phyloP scores from a whole-genome alignment of 1,139 yeast species.

The Groenewaldozyma auringiensis region DNA sequence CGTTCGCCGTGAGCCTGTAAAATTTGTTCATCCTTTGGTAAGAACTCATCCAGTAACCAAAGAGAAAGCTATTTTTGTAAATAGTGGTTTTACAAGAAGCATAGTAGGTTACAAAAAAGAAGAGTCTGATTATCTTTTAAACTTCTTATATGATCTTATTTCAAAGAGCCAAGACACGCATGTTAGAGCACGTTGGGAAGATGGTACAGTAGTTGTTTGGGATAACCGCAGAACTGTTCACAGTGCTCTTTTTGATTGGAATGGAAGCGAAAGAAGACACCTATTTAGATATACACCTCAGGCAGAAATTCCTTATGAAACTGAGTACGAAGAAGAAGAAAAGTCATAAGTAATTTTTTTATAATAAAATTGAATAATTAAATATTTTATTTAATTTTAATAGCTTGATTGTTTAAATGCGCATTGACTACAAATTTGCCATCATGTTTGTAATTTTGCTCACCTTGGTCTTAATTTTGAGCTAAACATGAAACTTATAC shows the following conservation, averaged over 20 bases:
- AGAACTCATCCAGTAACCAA: slow-evolving; percentile 52
- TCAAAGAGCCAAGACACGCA: slow-evolving; percentile 46
- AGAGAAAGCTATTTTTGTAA: slow-evolving; percentile 44
- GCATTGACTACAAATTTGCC: no score
- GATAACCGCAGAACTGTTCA: slow-evolving; percentile 61
- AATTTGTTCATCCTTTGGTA: slow-evolving; percentile 46
- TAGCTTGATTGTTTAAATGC: no score
- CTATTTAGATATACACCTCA: slow-evolving; percentile 29
- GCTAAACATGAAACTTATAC: no score
- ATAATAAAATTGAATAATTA: slow-evolving; percentile 2
- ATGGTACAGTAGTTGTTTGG: slow-evolving; percentile 52
- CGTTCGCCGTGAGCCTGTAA: slow-evolving; percentile 44
- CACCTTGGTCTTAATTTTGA: no score
- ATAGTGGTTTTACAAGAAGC: slow-evolving; percentile 45
- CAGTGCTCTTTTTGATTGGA: slow-evolving; percentile 37
- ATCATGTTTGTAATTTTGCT: no score
- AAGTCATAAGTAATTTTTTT: background rate
- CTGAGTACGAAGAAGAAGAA: background rate
- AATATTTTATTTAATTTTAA: no score
- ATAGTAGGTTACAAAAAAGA: slow-evolving; percentile 50
- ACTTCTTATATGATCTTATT: slow-evolving; percentile 44
- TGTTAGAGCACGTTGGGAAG: slow-evolving; percentile 51
- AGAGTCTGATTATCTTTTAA: slow-evolving; percentile 45
- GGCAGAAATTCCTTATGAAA: slow-evolving; percentile 22
- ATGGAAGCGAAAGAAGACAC: slow-evolving; percentile 20